These are phyloP conservation scores for Huntiella savannae DNA, from an alignment of 2,329 filamentous ascomycete genomes.

Conservation along the genomic window DNA sequence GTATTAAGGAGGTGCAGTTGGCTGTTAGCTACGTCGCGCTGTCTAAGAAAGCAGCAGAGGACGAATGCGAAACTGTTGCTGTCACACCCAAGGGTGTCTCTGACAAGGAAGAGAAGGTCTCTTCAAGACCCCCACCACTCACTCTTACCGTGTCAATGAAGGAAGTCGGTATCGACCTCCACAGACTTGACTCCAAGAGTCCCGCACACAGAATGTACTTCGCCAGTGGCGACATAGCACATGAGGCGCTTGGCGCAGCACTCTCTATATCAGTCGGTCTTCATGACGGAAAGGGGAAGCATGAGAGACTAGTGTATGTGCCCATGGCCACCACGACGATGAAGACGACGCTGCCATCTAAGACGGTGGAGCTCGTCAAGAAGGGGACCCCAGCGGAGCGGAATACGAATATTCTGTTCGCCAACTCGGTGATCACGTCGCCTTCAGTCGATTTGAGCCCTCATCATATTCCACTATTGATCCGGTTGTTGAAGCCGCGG, in stretches of 20 bases:
- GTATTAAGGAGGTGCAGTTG: constrained; percentile 92
- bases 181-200: constrained; percentile 78
- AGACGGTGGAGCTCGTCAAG: constrained; percentile 65
- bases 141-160: constrained; percentile 67
- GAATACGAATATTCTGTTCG: constrained; percentile 90
- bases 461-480: constrained; percentile 68
- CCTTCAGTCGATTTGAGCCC: constrained; percentile 87
- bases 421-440: constrained; percentile 89
- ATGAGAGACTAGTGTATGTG: constrained; percentile 76
- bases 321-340: constrained; percentile 95
- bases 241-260: constrained; percentile 81
- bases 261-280: constrained; percentile 83
- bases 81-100: constrained; percentile 24
- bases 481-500: constrained; percentile 51
- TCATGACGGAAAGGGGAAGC: constrained; percentile 71
- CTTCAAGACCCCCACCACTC: constrained; percentile 41
- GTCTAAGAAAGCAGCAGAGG: constrained; percentile 55
- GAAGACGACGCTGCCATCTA: constrained; percentile 83
- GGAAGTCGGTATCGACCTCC: constrained; percentile 81
- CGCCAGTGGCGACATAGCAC: constrained; percentile 74
- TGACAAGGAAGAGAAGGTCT: constrained; percentile 22
- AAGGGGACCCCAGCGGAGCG: constrained; percentile 58
- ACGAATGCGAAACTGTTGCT: constrained; percentile 16
- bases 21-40: constrained; percentile 80
- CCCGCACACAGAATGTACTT: constrained; percentile 98